Evolutionary conservation across 108 stramenopile species (phyloP).

Genomic region (Stephanodiscus triporus): DNA sequence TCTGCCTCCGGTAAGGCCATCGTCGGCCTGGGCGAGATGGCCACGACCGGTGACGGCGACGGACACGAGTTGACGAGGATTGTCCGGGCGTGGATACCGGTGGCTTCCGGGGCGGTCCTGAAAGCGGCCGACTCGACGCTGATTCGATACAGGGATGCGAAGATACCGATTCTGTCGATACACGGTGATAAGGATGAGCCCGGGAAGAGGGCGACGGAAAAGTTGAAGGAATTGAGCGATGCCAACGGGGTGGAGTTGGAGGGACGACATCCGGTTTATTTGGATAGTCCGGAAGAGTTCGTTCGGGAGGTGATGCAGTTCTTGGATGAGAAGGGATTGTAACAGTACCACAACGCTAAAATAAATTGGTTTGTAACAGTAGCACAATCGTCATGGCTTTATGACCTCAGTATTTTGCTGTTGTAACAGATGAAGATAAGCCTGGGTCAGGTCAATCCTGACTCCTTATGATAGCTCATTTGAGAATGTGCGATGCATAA

Average conservation of each 20-base stretch:
- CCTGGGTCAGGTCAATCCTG: too few relatives aligned
- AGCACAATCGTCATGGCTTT: not conserved
- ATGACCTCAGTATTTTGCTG: too few relatives aligned
- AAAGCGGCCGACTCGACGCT: conserved; percentile 25
- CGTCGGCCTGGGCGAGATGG: conserved; percentile 39
- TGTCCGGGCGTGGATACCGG: conserved; percentile 72
- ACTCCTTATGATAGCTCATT: too few relatives aligned
- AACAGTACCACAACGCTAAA: not conserved
- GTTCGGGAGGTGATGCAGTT: conserved; percentile 50
- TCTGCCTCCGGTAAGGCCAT: conserved; percentile 78
- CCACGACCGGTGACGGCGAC: conserved; percentile 2
- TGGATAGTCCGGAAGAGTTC: conserved; percentile 76
- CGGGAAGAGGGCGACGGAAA: conserved; percentile 53
- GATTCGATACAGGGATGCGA: not conserved
- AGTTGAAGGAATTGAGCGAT: conserved; percentile 37
- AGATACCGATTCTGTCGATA: conserved; percentile 60
- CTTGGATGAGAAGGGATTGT: conserved; percentile 46
- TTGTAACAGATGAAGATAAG: too few relatives aligned
- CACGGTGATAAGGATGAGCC: conserved; percentile 62
- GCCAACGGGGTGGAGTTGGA: conserved; percentile 63
- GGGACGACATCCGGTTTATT: conserved; percentile 76
- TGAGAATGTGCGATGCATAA: too few relatives aligned
- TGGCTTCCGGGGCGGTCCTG: conserved; percentile 57
- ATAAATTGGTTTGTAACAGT: not conserved
- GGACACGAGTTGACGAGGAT: conserved; percentile 16